phyloP scores from a whole-genome alignment of 352 stramenopile species.

The Globisporangium polare region DNA sequence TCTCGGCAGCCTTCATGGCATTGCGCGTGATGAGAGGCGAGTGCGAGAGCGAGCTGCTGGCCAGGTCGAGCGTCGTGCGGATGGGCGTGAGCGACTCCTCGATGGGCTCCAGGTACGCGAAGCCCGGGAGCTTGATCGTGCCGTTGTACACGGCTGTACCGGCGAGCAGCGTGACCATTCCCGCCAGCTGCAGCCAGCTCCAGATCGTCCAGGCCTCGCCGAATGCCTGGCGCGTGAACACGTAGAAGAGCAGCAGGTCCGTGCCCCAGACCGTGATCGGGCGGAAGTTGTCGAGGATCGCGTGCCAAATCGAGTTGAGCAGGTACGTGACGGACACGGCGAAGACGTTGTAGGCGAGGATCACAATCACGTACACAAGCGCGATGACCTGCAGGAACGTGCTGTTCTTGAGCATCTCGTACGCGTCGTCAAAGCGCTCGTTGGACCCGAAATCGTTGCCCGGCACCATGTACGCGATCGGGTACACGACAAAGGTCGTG shows the following conservation, averaged over 20 bases:
- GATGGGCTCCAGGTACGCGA: constrained; percentile 72
- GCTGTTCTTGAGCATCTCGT: constrained; percentile 69
- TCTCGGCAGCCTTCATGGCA: constrained; percentile 79
- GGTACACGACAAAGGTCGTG: constrained; percentile 93
- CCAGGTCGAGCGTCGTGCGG: constrained; percentile 53
- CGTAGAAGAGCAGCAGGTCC: constrained; percentile 96
- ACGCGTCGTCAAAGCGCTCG: constrained; percentile 87
- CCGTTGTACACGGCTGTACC: constrained; percentile 98
- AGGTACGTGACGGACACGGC: constrained; percentile 95
- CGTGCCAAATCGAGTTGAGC: constrained; percentile 97
- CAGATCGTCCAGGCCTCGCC: constrained; percentile 94
- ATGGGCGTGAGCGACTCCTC: constrained; percentile 64
- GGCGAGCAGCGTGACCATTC: constrained; percentile 92
- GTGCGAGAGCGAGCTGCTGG: constrained; percentile 56
- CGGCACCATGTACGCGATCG: constrained; percentile 88
- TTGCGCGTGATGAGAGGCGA: constrained; percentile 80
- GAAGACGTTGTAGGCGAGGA: constrained; percentile 97
- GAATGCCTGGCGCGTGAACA: constrained; percentile 88
- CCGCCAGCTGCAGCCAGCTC: constrained; percentile 92
- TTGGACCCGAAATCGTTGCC: constrained; percentile 93
- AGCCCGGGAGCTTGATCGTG: constrained; percentile 70
- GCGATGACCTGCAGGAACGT: constrained; percentile 57
- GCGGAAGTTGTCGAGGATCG: constrained; percentile 97
- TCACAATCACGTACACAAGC: constrained; percentile 90
- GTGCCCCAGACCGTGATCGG: constrained; percentile 95